These are phyloP conservation scores for Sophora flavescens DNA, from an alignment of 306 rosid genomes.

Conservation along the genomic window DNA sequence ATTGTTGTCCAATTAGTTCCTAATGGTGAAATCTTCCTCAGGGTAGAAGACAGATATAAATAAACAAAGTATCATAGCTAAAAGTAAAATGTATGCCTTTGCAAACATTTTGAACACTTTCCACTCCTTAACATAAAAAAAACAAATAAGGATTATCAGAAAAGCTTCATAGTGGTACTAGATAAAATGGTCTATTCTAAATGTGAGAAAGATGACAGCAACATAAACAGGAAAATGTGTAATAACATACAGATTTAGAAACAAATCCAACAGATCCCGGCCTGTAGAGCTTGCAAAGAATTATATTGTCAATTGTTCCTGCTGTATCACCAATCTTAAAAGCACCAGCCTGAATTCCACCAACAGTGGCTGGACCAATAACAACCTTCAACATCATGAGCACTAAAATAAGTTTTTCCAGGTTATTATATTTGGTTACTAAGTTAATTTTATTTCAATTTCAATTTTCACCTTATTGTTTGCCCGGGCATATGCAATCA, in stretches of 20 bases:
- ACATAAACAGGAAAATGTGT: slow-evolving; percentile 27
- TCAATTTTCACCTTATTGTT: slow-evolving; percentile 81
- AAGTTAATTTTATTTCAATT: slow-evolving; percentile 28
- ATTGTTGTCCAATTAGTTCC: slow-evolving; percentile 4
- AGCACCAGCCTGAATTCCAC: slow-evolving; percentile 99
- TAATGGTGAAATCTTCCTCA: not conserved
- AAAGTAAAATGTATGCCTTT: slow-evolving; percentile 32
- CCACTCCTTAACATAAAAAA: slow-evolving; percentile 18
- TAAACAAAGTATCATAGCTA: slow-evolving; percentile 37
- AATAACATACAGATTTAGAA: slow-evolving; percentile 91
- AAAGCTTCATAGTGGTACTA: slow-evolving; percentile 17
- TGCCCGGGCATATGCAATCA: slow-evolving; percentile 93
- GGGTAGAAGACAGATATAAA: slow-evolving; percentile 30
- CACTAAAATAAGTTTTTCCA: slow-evolving; percentile 42
- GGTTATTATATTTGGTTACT: slow-evolving; percentile 29
- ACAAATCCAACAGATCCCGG: slow-evolving; percentile 99
- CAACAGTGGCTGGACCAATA: slow-evolving; percentile 98
- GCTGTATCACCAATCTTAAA: slow-evolving; percentile 99
- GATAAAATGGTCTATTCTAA: slow-evolving; percentile 13
- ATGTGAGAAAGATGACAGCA: slow-evolving; percentile 40
- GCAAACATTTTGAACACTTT: slow-evolving; percentile 17
- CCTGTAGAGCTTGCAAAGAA: slow-evolving; percentile 96
- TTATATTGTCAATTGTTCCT: slow-evolving; percentile 94
- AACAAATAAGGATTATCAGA: slow-evolving; percentile 1
- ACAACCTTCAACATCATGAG: slow-evolving; percentile 71